Percentiles rank a stretch among this genome's conserved stretches.
phyloP scores from a whole-genome alignment of 2,329 filamentous ascomycete species.

The Venturia oleaginea region DNA sequence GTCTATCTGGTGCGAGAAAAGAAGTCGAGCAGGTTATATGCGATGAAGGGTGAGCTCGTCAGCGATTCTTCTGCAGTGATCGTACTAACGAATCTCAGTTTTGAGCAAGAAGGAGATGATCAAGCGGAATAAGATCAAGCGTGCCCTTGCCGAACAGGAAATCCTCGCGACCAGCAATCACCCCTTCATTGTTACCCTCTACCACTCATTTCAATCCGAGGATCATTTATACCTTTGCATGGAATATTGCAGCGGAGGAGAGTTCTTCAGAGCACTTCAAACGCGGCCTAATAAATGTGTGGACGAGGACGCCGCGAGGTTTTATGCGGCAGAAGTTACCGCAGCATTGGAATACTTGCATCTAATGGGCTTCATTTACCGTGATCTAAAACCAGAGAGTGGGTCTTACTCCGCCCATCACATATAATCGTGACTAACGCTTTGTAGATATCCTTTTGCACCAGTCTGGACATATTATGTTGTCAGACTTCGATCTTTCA shows the following conservation, averaged over 20 bases:
- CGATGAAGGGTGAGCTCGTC: slow-evolving; percentile 78
- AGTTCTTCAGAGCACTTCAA: slow-evolving; percentile 95
- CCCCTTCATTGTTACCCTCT: slow-evolving; percentile 96
- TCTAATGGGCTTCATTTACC: slow-evolving; percentile 98
- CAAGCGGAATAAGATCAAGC: slow-evolving; percentile 99
- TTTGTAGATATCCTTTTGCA: slow-evolving; percentile 82
- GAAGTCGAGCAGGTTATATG: slow-evolving; percentile 90
- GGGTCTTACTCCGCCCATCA: slow-evolving; percentile 32
- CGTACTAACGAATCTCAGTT: slow-evolving; percentile 47
- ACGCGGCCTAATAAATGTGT: slow-evolving; percentile 96
- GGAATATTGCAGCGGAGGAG: slow-evolving; percentile 98
- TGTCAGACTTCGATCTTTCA: slow-evolving; percentile 96
- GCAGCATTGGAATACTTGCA: slow-evolving; percentile 94
- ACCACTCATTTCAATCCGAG: slow-evolving; percentile 98
- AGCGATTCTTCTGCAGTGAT: background rate
- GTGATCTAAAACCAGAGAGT: slow-evolving; percentile 96
- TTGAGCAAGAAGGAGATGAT: slow-evolving; percentile 99
- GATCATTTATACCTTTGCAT: slow-evolving; percentile 99
- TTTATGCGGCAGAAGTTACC: slow-evolving; percentile 96
- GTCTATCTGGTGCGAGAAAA: slow-evolving; percentile 97
- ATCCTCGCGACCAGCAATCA: slow-evolving; percentile 98
- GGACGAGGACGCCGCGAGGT: slow-evolving; percentile 89
- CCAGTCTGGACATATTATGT: slow-evolving; percentile 99
- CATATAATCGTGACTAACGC: slow-evolving; percentile 19
- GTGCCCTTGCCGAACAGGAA: slow-evolving; percentile 92